Conservation (phyloP, 176 grass and related monocot species). For the Phyllostachys edulis region DNA sequence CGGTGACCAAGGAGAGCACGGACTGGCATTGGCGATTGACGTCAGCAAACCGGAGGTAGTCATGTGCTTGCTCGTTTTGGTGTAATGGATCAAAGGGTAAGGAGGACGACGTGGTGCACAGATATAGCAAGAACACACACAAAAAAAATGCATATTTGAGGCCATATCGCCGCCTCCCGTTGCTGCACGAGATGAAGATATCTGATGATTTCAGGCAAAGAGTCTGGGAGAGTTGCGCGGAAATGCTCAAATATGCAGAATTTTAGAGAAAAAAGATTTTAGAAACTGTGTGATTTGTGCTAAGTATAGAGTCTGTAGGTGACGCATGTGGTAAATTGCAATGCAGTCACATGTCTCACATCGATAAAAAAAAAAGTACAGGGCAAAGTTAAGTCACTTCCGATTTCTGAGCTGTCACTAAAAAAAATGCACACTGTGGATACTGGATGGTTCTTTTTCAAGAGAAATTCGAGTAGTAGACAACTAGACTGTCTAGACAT, state of each 20-base stretch:
- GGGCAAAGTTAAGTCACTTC: too few relatives aligned
- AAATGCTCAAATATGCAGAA: neutral
- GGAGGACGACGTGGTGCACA: neutral
- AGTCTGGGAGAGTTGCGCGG: neutral
- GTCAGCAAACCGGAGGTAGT: constrained; percentile 23
- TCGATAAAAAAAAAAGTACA: too few relatives aligned
- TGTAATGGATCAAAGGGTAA: neutral
- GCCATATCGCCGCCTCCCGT: neutral
- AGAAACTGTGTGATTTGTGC: too few relatives aligned
- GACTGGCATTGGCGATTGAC: neutral
- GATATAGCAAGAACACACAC: neutral
- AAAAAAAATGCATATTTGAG: neutral
- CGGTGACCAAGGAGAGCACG: neutral
- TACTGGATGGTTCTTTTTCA: neutral
- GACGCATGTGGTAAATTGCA: too few relatives aligned
- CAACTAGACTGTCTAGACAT: too few relatives aligned
- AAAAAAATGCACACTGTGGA: too few relatives aligned
- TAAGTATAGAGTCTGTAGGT: too few relatives aligned
- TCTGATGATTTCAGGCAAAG: neutral
- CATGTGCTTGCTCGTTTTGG: neutral
- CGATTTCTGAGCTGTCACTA: too few relatives aligned
- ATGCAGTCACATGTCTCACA: too few relatives aligned
- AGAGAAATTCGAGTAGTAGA: neutral
- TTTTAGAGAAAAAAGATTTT: too few relatives aligned
- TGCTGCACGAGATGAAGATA: neutral